These are phyloP conservation scores for Coemansia pectinata DNA, from an alignment of 192 early-diverging fungal genomes.

Conservation along the genomic window DNA sequence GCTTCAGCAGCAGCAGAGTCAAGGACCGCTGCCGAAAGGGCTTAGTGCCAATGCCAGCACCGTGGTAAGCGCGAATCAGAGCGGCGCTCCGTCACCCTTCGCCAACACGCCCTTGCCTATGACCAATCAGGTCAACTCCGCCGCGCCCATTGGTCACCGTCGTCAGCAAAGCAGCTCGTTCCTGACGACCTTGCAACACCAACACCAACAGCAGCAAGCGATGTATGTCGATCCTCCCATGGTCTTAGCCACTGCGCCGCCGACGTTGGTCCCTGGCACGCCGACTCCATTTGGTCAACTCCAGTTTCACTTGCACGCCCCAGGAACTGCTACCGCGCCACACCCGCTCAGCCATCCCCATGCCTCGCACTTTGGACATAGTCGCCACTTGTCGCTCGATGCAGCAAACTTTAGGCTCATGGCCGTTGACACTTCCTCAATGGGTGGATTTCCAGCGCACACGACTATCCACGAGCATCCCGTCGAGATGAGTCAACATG, in stretches of 20 bases:
- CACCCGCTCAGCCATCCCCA: constrained; percentile 12
- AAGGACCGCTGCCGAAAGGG: constrained; percentile 1
- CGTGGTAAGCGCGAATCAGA: constrained; percentile 20
- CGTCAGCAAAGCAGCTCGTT: constrained; percentile 31
- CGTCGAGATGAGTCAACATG: constrained; percentile 4
- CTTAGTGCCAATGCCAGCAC: constrained; percentile 14
- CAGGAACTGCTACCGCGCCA: background rate
- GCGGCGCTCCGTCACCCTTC: constrained; percentile 34
- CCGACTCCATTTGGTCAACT: constrained; percentile 36
- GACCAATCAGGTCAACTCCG: background rate
- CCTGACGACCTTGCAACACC: constrained; percentile 16
- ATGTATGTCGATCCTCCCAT: constrained; percentile 15
- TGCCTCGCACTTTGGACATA: constrained; percentile 31
- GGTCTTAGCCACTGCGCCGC: constrained; percentile 19
- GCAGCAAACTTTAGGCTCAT: constrained; percentile 28
- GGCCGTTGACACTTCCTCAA: constrained; percentile 13
- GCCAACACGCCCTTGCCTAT: constrained; percentile 10
- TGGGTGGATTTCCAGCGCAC: constrained; percentile 13
- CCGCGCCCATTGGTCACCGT: constrained; percentile 13
- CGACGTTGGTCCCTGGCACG: constrained; percentile 31
- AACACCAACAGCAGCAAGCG: constrained; percentile 12
- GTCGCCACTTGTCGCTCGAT: constrained; percentile 44
- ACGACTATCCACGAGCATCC: constrained; percentile 14
- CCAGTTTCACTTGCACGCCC: constrained; percentile 10
- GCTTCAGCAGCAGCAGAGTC: constrained; percentile 15